These are phyloP conservation scores for Penicillium hesseltinei DNA, from an alignment of 2,329 filamentous ascomycete genomes.

Conservation along the genomic window DNA sequence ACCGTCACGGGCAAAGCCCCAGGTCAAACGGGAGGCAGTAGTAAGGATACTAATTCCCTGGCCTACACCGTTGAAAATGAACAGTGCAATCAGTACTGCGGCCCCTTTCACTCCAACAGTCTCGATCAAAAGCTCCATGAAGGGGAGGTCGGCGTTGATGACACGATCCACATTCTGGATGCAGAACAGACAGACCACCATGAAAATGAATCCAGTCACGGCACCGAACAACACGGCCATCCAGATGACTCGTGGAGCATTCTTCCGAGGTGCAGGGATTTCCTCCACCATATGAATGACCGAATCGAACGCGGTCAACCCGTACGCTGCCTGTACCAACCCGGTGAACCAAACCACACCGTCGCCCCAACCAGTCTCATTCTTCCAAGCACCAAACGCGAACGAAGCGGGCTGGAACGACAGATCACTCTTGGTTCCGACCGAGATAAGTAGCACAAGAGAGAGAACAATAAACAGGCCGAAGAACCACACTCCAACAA, in stretches of 20 bases:
- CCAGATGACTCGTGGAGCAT: slow-evolving; percentile 54
- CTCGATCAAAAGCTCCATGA: slow-evolving; percentile 50
- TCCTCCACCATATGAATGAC: slow-evolving; percentile 61
- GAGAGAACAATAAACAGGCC: slow-evolving; percentile 54
- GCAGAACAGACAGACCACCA: slow-evolving; percentile 53
- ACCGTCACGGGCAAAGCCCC: slow-evolving; percentile 56
- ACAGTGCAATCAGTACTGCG: slow-evolving; percentile 52
- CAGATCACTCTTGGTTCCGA: slow-evolving; percentile 47
- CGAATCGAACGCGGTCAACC: slow-evolving; percentile 57
- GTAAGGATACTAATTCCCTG: slow-evolving; percentile 55
- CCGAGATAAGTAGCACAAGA: slow-evolving; percentile 53
- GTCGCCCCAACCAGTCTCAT: slow-evolving; percentile 53
- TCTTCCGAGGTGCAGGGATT: slow-evolving; percentile 52
- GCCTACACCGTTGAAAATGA: slow-evolving; percentile 57
- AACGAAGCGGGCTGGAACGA: slow-evolving; percentile 52
- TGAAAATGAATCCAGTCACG: slow-evolving; percentile 52
- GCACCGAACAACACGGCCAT: slow-evolving; percentile 52
- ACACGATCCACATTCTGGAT: slow-evolving; percentile 49
- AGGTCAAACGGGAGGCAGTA: slow-evolving; percentile 53
- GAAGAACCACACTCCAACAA: slow-evolving; percentile 55
- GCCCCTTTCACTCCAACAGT: slow-evolving; percentile 45
- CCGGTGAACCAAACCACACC: slow-evolving; percentile 60
- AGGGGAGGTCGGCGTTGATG: slow-evolving; percentile 46
- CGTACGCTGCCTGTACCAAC: slow-evolving; percentile 57
- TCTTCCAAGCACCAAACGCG: slow-evolving; percentile 55